Percentiles rank a stretch among this genome's conserved stretches.
These are phyloP conservation scores for Panicum miliaceum DNA, from an alignment of 176 grass and related monocot genomes.

Conservation along the genomic window DNA sequence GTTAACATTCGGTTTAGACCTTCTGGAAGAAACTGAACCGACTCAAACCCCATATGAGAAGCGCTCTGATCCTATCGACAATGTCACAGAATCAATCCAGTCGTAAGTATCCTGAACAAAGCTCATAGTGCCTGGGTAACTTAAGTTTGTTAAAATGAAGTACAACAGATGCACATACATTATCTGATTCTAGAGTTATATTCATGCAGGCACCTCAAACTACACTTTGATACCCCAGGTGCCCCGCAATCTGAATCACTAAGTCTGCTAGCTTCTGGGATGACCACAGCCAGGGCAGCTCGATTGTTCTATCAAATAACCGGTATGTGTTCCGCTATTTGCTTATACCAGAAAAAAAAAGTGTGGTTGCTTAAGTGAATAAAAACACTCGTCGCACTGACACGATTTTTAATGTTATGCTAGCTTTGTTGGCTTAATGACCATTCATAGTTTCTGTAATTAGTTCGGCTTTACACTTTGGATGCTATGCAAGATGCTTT, in stretches of 20 bases:
- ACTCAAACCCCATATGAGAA: conserved; percentile 68
- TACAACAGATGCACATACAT: conserved; percentile 3
- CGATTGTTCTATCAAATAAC: conserved; percentile 83
- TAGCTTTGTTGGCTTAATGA: neutral
- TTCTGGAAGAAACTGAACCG: conserved; percentile 75
- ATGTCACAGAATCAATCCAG: conserved; percentile 67
- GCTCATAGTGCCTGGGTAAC: conserved; percentile 15
- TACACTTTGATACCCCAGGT: conserved; percentile 79
- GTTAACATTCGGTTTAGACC: conserved; percentile 50
- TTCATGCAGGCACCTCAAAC: conserved; percentile 68
- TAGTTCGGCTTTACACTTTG: neutral
- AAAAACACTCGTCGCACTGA: neutral
- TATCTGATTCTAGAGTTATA: conserved; percentile 41
- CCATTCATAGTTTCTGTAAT: conserved; percentile 28
- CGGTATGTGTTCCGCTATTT: conserved; percentile 51
- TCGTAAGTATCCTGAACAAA: conserved; percentile 52
- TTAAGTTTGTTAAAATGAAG: conserved; percentile 30
- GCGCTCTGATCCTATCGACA: conserved; percentile 43
- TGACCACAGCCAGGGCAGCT: conserved; percentile 64
- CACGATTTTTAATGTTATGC: neutral
- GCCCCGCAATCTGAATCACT: conserved; percentile 68
- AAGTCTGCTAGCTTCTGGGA: conserved; percentile 65
- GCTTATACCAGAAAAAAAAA: neutral
- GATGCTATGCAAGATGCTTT: neutral
- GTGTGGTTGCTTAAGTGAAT: neutral